Conservation (phyloP, 225 moss, liverwort and hornwort species). For the Sphagnum contortum region DNA sequence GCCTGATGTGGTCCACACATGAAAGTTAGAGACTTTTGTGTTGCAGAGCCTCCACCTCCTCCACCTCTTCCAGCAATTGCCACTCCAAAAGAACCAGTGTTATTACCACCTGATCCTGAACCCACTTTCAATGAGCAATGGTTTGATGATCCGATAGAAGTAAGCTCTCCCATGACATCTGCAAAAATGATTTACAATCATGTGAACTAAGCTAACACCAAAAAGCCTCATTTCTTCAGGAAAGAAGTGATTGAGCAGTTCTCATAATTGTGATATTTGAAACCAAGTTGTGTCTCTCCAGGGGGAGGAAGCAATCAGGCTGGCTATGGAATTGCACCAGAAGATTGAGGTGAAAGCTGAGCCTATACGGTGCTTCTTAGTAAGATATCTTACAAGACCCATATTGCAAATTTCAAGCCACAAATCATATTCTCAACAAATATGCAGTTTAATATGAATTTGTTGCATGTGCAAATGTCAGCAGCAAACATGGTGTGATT, state of each 20-base stretch:
- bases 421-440: background rate
- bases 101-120: slow-evolving; percentile 2
- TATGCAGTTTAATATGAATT: background rate
- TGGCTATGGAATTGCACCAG: slow-evolving; percentile 8
- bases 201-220: no score
- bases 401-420: background rate
- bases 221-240: no score
- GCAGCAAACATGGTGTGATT: background rate
- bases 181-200: no score
- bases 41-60: no score
- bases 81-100: no score
- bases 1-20: no score
- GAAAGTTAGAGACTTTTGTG: no score
- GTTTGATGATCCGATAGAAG: slow-evolving; percentile 45
- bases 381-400: slow-evolving; percentile 2
- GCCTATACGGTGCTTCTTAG: slow-evolving; percentile 30
- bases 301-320: slow-evolving; percentile 35
- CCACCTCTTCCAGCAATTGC: no score
- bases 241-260: no score
- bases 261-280: no score
- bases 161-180: background rate
- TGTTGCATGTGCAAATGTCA: background rate
- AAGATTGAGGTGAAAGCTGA: slow-evolving; percentile 31
- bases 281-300: background rate
- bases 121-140: slow-evolving; percentile 24